Evolutionary conservation across 805 yeast genomes (phyloP), one percentile per base, ranked within the genome.

Genomic region (Kluyveromyces dobzhanskii): DNA sequence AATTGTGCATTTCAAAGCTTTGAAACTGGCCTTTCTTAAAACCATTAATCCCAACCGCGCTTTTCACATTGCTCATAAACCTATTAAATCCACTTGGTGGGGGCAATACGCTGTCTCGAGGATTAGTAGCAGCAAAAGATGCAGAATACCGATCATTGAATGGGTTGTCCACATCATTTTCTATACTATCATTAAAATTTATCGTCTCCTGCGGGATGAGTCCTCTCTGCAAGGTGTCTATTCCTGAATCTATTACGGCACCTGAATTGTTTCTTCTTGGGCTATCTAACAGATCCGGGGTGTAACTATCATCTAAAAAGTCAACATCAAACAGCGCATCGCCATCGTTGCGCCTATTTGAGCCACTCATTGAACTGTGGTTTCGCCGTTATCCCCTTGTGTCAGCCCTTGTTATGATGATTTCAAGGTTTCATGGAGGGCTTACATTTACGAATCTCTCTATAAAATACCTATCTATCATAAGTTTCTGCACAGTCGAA

Each of bases 261-360:
- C 51, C 43, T 17, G 24, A 34, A 21, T 25, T n/a, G 19, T 26
- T 25, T 4, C 30, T 23, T 7, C 16, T 7, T 17, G 13, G 18
- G 8, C 11, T 23, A 21, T 27, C 38, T 40, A 32, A 34, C 46
- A 35, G 40, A 26, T 43, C 42, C n/a, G 45, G 34, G 17, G 43
- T 35, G 27, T 24, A 37, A 6, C 27, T 35, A 40, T 52, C 50
- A 32, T 52, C 55, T n/a, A 64, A 45, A 35, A 66, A 51, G 42
- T 65, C 70, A 16, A 66, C 56, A 44, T 66, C 71, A 38, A 65
- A 66, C 17, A 66, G 49, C 25, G 69, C 61, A 41, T 61, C 59
- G 5, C 57, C 49, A 17, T 37, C 18, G 3, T 32, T n/a, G 11
- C 30, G 28, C 16, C 28, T 26, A 10, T 35, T 29, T 6, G 25